Evolutionary conservation across 768 basidiomycete species (phyloP).

Genomic region (Trametes coccinea): DNA sequence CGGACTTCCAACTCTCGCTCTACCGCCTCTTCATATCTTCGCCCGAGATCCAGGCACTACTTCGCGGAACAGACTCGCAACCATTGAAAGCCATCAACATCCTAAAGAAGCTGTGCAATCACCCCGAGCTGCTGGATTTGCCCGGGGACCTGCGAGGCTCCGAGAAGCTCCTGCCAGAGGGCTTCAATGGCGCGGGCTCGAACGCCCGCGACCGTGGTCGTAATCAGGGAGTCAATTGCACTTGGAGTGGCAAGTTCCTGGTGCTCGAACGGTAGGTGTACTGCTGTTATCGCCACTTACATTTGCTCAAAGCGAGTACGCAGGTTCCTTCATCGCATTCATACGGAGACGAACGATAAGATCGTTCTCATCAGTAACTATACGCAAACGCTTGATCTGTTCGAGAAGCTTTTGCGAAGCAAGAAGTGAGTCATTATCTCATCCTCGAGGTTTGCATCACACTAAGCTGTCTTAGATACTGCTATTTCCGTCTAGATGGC

Average conservation of each 20-base stretch:
- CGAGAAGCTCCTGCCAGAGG: slow-evolving; percentile 78
- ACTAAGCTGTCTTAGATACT: slow-evolving; percentile 60
- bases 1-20: slow-evolving; percentile 78
- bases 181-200: slow-evolving; percentile 61
- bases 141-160: slow-evolving; percentile 84
- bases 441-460: not conserved
- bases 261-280: slow-evolving; percentile 80
- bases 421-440: slow-evolving; percentile 61
- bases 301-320: too few species aligned
- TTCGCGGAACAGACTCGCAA: slow-evolving; percentile 86
- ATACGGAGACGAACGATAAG: slow-evolving; percentile 84
- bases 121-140: slow-evolving; percentile 85
- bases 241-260: slow-evolving; percentile 90
- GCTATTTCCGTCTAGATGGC: slow-evolving; percentile 91
- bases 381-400: slow-evolving; percentile 91
- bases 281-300: not conserved
- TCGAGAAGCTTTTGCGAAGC: slow-evolving; percentile 82
- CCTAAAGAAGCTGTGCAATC: slow-evolving; percentile 93
- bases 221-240: slow-evolving; percentile 61
- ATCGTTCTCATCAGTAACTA: slow-evolving; percentile 97
- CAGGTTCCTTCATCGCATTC: slow-evolving; percentile 85
- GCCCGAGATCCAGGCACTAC: slow-evolving; percentile 86
- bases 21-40: slow-evolving; percentile 92
- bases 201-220: slow-evolving; percentile 42
- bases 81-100: slow-evolving; percentile 96